Base-by-base conservation (phyloP, 225 moss, liverwort and hornwort genomes). In the Sphagnum tenellum region DNA sequence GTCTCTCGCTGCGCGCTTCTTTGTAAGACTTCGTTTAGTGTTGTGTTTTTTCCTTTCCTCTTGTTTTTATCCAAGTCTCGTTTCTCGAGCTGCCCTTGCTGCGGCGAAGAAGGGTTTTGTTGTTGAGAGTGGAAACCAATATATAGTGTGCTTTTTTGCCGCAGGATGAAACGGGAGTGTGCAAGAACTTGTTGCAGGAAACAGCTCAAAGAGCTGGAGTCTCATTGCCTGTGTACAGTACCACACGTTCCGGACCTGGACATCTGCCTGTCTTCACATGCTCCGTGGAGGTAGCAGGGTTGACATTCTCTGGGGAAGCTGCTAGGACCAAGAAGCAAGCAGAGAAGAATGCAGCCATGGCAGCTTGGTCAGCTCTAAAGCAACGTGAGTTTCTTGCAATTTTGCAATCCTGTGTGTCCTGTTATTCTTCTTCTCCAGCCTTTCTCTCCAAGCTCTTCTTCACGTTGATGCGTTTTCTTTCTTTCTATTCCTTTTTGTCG, bases 121-220 rank as follows among this genome's bases (percentile, higher is more conserved):
- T 6, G 45, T 50, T 47, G 47, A 6, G 11, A 64, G n/a, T 64
- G 44, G 6, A 9, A 4, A 64, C 13, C 13, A 3, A 3, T 48
- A 50, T 45, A 7, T 47, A 5, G 13, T 7, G 64, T 11, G 47
- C 4, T 47, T 49, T 49, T 6, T 6, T 59, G 53, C 77, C 72
- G 79, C 80, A 98, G 98, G 98, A 98, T 79, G 98, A 98, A 76
- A 98, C 98, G 50, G 98, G 98, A 70, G 98, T 98, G 7, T 98
- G 98, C 75, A 98, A 98, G 61, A 98, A 98, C 80, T 70, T 98
- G 70, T 70, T 98, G 45, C 98, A 98, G 66, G 98, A 98, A 78
- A 98, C 98, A 4, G 98, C 98, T 9, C 98, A 98, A 81, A 86
- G 98, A 69, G 98, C 98, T 53, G 93, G 98, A 48, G 98, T 98